Evolutionary conservation across 257 asterid species (phyloP).

Genomic region (Solanum phureja): DNA sequence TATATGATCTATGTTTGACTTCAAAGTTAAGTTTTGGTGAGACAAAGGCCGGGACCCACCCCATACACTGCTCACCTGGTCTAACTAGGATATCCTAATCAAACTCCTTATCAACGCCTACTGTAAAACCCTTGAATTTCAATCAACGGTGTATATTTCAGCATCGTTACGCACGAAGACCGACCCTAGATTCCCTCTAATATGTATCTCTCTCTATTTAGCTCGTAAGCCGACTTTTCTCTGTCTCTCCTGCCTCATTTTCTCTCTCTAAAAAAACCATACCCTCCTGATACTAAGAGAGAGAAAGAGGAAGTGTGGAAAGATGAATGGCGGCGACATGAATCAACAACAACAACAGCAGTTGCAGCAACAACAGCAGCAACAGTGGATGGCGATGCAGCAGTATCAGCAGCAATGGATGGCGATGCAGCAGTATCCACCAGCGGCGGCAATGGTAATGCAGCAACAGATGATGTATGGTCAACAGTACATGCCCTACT

Average conservation of each 20-base stretch:
- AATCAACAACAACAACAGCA: not conserved
- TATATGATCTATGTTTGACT: not conserved
- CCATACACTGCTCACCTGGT: not conserved
- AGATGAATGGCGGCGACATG: slow-evolving; percentile 1
- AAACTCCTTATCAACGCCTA: not conserved
- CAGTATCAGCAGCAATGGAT: slow-evolving; percentile 87
- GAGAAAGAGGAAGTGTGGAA: not conserved
- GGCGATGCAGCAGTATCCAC: slow-evolving; percentile 71
- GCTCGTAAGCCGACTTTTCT: not conserved
- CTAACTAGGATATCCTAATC: not conserved
- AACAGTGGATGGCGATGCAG: slow-evolving; percentile 91
- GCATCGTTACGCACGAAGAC: not conserved
- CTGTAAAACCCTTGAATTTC: not conserved
- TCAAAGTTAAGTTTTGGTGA: not conserved
- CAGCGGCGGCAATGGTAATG: slow-evolving; percentile 58
- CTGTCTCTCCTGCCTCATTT: not conserved
- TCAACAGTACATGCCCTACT: slow-evolving; percentile 62
- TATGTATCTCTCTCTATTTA: not conserved
- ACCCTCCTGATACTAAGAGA: not conserved
- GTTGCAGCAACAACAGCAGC: slow-evolving; percentile 42
- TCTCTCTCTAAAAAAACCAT: not conserved
- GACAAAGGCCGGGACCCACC: not conserved
- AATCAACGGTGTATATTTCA: not conserved
- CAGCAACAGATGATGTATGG: slow-evolving; percentile 79
- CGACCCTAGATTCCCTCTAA: not conserved